Percentiles rank a stretch among this genome's conserved stretches.
Conservation (phyloP, 2,329 filamentous ascomycete genomes). For the Coniochaeta hoffmannii region DNA sequence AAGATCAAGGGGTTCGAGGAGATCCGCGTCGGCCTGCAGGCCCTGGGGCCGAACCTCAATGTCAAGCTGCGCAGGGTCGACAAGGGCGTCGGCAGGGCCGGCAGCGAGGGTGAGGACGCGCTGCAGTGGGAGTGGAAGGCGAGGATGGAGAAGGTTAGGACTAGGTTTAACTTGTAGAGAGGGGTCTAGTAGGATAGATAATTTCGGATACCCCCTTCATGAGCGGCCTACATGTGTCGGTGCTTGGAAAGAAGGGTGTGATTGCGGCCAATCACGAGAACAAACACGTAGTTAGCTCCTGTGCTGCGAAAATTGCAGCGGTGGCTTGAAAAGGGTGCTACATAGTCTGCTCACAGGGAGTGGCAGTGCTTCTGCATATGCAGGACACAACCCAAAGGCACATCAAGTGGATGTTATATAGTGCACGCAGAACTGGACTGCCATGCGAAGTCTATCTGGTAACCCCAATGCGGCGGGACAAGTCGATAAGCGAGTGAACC, state of each 20-base stretch:
- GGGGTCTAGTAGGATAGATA: too few relatives aligned
- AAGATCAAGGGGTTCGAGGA: conserved; percentile 78
- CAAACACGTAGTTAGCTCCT: too few relatives aligned
- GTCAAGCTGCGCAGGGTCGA: conserved; percentile 87
- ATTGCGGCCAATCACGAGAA: too few relatives aligned
- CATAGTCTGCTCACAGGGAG: too few relatives aligned
- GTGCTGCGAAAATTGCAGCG: too few relatives aligned
- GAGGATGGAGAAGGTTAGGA: conserved; percentile 88
- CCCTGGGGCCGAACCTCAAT: conserved; percentile 32
- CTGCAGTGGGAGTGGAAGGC: conserved; percentile 97
- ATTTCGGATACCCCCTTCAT: too few relatives aligned
- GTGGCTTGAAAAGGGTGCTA: too few relatives aligned
- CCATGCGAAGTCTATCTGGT: neutral
- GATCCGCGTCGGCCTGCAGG: conserved; percentile 81
- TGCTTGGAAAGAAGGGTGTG: too few relatives aligned
- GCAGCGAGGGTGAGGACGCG: conserved; percentile 62
- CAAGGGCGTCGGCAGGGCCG: conserved; percentile 69
- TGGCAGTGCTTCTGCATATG: too few relatives aligned
- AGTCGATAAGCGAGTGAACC: conserved; percentile 3
- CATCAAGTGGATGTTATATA: neutral
- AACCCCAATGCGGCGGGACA: conserved; percentile 1
- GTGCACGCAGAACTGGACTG: neutral
- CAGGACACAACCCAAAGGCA: neutral
- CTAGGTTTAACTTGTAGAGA: conserved; percentile 83
- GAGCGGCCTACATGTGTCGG: too few relatives aligned